Evolutionary conservation across 176 grass and related monocot genomes (phyloP), one percentile per base, ranked within the genome.

Genomic region (Chrysopogon serrulatus): DNA sequence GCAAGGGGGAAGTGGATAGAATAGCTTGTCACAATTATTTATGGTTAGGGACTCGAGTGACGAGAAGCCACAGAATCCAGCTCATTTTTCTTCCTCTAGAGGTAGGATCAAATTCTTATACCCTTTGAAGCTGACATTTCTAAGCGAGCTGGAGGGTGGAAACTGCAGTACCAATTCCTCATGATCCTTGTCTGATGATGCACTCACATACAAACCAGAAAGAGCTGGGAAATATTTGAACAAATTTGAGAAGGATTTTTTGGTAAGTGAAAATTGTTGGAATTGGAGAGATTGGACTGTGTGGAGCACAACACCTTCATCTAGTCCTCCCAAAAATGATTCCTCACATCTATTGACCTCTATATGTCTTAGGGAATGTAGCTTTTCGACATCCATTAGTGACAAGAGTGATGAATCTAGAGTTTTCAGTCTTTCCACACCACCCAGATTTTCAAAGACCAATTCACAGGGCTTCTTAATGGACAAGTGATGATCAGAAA

Each of bases 81-180:
- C 24, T 42, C 24, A 65, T 15, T 30, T 65, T 15, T 81, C 79
- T 9, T 41, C 79, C 24, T 82, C 79, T 36, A 70, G 1, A n/a
- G 66, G 64, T 0, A 83, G 28, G 26, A 73, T 10, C 40, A 83
- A 8, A 18, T 26, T 83, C 13, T 43, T 1, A 5, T 33, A 48
- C 0, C 0, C 0, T 0, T 0, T 0, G 0, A 80, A 3, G 0
- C 0, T 0, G 5, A 86, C 23, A 0, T 48, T 0, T 27, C 11
- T 28, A 6, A 86, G 83, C 8, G 74, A 70, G n/a, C 34, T 68
- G 42, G 27, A 79, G 10, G 65, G 26, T 5, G 65, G 83, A 4
- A 79, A 30, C 1, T 49, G 65, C 40, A 71, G 6, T 10, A 71
- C 21, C 16, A n/a, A 9, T n/a, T 77, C 24, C 6, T 21, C 33